A percentile compares a stretch with the other conserved stretches of the same genome.
Evolutionary conservation across 768 basidiomycete species (phyloP).

Genomic region (Goffeauzyma gilvescens): DNA sequence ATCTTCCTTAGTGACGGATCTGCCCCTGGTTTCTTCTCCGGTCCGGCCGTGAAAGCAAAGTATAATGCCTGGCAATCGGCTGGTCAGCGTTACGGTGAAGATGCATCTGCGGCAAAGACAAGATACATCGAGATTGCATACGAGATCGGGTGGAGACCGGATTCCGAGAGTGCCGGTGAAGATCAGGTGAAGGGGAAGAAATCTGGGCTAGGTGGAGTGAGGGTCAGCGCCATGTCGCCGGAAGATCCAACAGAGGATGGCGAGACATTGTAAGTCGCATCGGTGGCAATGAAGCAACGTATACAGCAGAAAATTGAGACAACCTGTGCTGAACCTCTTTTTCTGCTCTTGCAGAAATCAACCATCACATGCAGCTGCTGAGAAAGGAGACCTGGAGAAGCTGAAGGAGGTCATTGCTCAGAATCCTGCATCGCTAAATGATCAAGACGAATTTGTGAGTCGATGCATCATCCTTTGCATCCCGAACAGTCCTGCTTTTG

Average conservation of each 20-base stretch:
- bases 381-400: conserved; percentile 40
- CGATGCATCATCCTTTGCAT: no score
- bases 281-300: neutral
- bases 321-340: neutral
- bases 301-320: neutral
- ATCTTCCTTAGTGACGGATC: conserved; percentile 13
- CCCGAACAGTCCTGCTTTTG: no score
- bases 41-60: conserved; percentile 23
- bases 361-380: conserved; percentile 44
- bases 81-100: conserved; percentile 7
- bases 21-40: conserved; percentile 24
- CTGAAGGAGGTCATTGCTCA: conserved; percentile 36
- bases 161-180: conserved; percentile 11
- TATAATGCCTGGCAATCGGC: conserved; percentile 22
- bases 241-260: neutral
- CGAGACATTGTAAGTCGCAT: neutral
- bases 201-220: conserved; percentile 16
- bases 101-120: conserved; percentile 9
- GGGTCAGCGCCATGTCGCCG: conserved; percentile 18
- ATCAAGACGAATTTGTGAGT: conserved; percentile 54
- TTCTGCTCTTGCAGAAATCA: neutral
- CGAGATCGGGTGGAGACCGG: conserved; percentile 18
- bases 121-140: conserved; percentile 22
- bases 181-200: conserved; percentile 3
- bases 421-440: conserved; percentile 39